Percentiles rank a stretch among this genome's conserved stretches.
Conservation (phyloP, 2,329 filamentous ascomycete species). For the Tolypocladium amazonense region DNA sequence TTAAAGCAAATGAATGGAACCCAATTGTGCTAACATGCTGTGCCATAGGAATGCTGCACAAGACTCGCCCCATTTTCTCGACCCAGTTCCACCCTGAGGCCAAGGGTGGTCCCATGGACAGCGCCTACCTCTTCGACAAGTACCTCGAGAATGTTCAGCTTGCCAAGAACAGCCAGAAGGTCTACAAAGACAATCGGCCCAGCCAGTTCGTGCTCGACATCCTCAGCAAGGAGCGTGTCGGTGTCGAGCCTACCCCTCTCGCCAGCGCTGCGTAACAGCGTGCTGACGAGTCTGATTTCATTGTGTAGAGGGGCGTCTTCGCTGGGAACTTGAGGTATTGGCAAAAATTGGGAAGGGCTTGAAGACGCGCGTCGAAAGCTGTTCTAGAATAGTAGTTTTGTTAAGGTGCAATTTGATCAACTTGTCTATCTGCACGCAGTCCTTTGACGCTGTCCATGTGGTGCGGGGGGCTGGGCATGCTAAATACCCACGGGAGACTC, state of each 20-base stretch:
- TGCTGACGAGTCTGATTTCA: constrained; percentile 1
- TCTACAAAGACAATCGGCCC: constrained; percentile 78
- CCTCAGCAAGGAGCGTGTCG: constrained; percentile 87
- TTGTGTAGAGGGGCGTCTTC: background rate
- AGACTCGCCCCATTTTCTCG: constrained; percentile 90
- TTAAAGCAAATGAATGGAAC: background rate
- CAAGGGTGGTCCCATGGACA: constrained; percentile 94
- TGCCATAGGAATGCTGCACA: constrained; percentile 70
- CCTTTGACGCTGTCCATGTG: no score
- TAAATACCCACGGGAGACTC: background rate
- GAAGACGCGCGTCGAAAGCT: background rate
- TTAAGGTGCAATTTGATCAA: background rate
- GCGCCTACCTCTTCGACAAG: constrained; percentile 90
- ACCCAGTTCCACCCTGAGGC: constrained; percentile 99
- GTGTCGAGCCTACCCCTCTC: constrained; percentile 59
- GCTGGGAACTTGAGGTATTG: background rate
- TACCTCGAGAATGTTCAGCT: constrained; percentile 83
- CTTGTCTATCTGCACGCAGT: background rate
- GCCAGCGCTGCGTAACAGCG: constrained; percentile 33
- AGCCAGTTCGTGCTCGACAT: constrained; percentile 83
- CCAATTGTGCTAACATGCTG: constrained; percentile 6
- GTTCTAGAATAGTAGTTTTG: background rate
- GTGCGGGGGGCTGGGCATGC: no score
- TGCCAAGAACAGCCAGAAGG: constrained; percentile 75
- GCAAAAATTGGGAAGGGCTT: background rate